Base-by-base conservation (phyloP, 345 rosid genomes). In the Ceriops tagal region DNA sequence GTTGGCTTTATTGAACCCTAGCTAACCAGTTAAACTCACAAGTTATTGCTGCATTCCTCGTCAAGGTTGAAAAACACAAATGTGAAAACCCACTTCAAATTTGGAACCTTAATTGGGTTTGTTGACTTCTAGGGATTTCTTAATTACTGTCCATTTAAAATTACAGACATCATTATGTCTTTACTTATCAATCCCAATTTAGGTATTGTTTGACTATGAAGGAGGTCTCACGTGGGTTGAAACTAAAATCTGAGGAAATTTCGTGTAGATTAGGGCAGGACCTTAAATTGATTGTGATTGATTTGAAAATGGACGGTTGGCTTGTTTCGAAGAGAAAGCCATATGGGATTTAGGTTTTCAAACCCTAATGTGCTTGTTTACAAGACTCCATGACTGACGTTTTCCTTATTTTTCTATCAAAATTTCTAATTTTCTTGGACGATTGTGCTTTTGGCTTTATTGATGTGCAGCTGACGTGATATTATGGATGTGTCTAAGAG, bases 1-100 rank as follows among this genome's bases (percentile, higher is more conserved):
- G 74, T 78, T 73, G 61, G 74, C 71, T 72, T 62, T 52, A 59
- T 74, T 68, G 80, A 68, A 79, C 82, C 85, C 82, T 80, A 82
- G 78, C 71, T 43, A 43, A 43, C 49, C 4, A 43, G 49, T 11
- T 15, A 43, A 64, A 52, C 49, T 62, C 18, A 32, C 24, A 59
- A 56, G 59, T 56, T 2, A 43, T 15, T 43, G 3, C 32, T 26
- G 16, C 46, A n/a, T 20, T 22, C 15, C 53, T 56, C 27, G 6
- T 22, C 19, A 11, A 47, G 39, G 76, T 53, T 32, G 5, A 61
- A 27, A 68, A 68, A 66, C 31, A 26, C 16, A 34, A 47, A 35
- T 5, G 9, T 2, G 6, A 9, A 71, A 63, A 64, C 31, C 32
- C 58, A 56, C 55, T 26, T 55, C 62, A 55, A 72, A 65, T 4